Percentiles rank a stretch among this genome's conserved stretches.
phyloP scores from a whole-genome alignment of 108 stramenopile genomes.

The Nitzschia palea region DNA sequence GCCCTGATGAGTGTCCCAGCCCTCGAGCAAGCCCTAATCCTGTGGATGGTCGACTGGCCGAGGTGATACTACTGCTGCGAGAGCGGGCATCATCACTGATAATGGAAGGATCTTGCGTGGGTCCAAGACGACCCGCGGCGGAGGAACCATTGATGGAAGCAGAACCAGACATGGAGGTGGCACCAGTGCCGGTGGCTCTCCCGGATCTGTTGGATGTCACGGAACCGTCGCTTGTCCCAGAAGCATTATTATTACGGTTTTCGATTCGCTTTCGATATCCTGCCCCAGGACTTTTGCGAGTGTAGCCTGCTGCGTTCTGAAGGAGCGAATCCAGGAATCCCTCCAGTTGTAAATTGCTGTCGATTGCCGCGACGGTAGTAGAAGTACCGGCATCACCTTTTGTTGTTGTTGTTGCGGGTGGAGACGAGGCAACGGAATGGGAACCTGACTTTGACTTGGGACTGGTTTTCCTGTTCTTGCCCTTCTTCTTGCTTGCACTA shows the following conservation, averaged over 20 bases:
- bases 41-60: too few species aligned
- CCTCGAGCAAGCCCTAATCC: background rate
- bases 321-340: conserved; percentile 6
- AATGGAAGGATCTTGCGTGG: background rate
- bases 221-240: background rate
- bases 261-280: conserved; percentile 2
- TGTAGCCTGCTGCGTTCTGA: background rate
- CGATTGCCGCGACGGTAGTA: background rate
- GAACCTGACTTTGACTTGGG: too few species aligned
- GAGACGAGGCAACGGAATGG: too few species aligned
- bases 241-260: background rate
- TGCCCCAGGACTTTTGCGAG: conserved; percentile 3
- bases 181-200: background rate
- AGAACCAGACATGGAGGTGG: too few species aligned
- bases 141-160: too few species aligned
- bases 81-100: background rate
- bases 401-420: background rate
- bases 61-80: background rate
- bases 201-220: too few species aligned
- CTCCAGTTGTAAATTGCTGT: background rate
- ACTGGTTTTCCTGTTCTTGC: too few species aligned
- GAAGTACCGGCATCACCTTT: background rate
- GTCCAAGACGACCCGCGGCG: too few species aligned
- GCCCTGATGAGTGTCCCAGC: background rate
- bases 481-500: too few species aligned